Evolutionary conservation across 2,329 filamentous ascomycete species (phyloP), one percentile per base, ranked within the genome.

Genomic region (Plenodomus biglobosus): DNA sequence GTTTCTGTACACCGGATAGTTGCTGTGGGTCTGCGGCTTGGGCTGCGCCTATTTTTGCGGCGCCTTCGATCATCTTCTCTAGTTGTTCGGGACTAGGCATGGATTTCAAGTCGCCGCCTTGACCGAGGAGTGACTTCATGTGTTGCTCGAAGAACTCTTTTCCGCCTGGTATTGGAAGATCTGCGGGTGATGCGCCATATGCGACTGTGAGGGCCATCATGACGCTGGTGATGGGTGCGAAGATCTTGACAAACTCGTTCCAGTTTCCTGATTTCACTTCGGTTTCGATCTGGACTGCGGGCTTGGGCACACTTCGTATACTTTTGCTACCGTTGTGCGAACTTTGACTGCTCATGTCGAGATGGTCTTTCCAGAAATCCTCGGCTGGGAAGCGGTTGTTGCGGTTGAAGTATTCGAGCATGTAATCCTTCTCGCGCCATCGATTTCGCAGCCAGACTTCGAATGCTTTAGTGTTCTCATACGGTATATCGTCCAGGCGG

Each of bases 351-450:
- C 53, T 63, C 56, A 66, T 66, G 24, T 73, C 73, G 7, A 75
- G 69, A 40, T 70, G 68, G 11, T 72, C 62, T 42, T 73, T 73
- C 70, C 71, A 73, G 34, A 66, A 71, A 20, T 83, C 76, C 55
- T 87, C 85, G 3, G 85, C 79, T 0, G 94, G 94, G 64, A 97
- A 96, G 17, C 86, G 82, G 2, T 88, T 90, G 2, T 86, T 92
- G 16, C 73, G 74, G 32, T 69, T 76, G 68, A 90, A 97, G 56
- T 90, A 82, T 59, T 96, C 91, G 65, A 99, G 83, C 38, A 96
- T 78, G 22, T 84, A 83, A 62, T 99, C 92, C 71, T 99, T 99
- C 69, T 96, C 91, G 42, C 86, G 83, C 94, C 94, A 99, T 38
- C 91, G 82, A 47, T 89, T 85, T 24, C 85, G 81, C 21, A 97